These are phyloP conservation scores for Ephemerocybe angulata DNA, from an alignment of 768 basidiomycete species.

Conservation along the genomic window DNA sequence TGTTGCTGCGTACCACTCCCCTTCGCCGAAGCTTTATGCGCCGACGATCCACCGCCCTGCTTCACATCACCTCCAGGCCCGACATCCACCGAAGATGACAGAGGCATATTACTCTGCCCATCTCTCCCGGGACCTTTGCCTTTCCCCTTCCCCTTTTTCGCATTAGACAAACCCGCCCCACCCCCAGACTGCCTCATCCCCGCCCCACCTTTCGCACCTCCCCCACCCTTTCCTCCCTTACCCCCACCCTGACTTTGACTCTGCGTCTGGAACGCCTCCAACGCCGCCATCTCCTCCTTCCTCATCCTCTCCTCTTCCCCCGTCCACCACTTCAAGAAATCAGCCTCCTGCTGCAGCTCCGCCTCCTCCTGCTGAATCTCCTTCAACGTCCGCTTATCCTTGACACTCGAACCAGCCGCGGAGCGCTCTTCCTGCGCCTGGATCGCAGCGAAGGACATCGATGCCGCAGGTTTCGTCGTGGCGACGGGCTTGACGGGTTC, in stretches of 20 bases:
- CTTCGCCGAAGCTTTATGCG: not conserved
- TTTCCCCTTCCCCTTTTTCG: not conserved
- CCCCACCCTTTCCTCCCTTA: not conserved
- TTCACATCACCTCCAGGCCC: no score
- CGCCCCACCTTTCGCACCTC: not conserved
- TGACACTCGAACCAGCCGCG: slow-evolving; percentile 21
- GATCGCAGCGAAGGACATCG: slow-evolving; percentile 76
- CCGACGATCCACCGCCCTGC: no score
- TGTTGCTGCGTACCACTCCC: not conserved
- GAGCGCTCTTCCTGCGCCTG: slow-evolving; percentile 63
- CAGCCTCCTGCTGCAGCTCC: slow-evolving; percentile 61
- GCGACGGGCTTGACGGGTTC: slow-evolving; percentile 33
- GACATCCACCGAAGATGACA: no score
- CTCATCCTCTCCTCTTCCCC: slow-evolving; percentile 74
- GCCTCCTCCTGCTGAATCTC: slow-evolving; percentile 88
- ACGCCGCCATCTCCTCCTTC: slow-evolving; percentile 38
- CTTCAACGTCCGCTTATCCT: slow-evolving; percentile 60
- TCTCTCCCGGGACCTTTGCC: no score
- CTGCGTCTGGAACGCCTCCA: slow-evolving; percentile 15
- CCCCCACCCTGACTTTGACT: not conserved
- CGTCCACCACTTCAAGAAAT: slow-evolving; percentile 88
- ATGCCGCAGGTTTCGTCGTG: slow-evolving; percentile 26
- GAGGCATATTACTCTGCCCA: no score
- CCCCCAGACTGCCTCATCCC: not conserved
- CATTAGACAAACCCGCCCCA: not conserved